Percentiles rank a stretch among this genome's conserved stretches.
These are phyloP conservation scores for Apiospora rasikravindrae DNA, from an alignment of 2,329 filamentous ascomycete species.

Conservation along the genomic window DNA sequence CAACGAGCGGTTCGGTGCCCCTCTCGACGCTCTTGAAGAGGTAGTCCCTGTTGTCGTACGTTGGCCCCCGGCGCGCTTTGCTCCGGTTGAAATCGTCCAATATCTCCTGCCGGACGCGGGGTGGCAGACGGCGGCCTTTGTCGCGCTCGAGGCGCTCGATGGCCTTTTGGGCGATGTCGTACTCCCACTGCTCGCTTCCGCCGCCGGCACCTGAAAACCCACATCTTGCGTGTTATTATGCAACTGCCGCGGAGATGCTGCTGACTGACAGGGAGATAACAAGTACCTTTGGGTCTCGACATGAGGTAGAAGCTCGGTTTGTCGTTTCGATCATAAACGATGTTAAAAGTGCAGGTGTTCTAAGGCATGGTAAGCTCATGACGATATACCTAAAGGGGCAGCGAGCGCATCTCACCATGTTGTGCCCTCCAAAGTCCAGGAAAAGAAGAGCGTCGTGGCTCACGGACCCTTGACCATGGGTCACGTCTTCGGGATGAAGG, in stretches of 20 bases:
- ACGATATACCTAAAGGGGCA: too few species aligned
- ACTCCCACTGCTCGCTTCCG: conserved; percentile 26
- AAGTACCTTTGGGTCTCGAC: conserved; percentile 20
- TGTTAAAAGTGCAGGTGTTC: conserved; percentile 25
- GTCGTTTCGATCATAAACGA: conserved; percentile 20
- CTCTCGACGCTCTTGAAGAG: neutral
- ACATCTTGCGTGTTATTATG: too few species aligned
- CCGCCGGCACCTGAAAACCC: conserved; percentile 21
- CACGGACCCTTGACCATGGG: neutral
- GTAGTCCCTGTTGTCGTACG: neutral
- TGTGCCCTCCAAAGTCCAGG: conserved; percentile 27
- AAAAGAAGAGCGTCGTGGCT: conserved; percentile 24
- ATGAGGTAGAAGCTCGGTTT: conserved; percentile 24
- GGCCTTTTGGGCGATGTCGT: conserved; percentile 8
- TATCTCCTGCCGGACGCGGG: neutral
- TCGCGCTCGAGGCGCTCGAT: neutral
- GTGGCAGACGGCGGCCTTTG: neutral
- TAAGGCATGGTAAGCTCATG: neutral
- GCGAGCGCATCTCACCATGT: conserved; percentile 22
- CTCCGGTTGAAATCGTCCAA: neutral
- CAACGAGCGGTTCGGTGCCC: neutral
- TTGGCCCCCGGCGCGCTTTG: neutral
- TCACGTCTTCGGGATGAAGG: neutral
- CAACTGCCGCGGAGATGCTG: too few species aligned
- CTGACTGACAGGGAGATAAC: neutral